Percentiles rank a stretch among this genome's conserved stretches.
Conservation (phyloP, 805 yeast species). For the Ascoidea rubescens region DNA sequence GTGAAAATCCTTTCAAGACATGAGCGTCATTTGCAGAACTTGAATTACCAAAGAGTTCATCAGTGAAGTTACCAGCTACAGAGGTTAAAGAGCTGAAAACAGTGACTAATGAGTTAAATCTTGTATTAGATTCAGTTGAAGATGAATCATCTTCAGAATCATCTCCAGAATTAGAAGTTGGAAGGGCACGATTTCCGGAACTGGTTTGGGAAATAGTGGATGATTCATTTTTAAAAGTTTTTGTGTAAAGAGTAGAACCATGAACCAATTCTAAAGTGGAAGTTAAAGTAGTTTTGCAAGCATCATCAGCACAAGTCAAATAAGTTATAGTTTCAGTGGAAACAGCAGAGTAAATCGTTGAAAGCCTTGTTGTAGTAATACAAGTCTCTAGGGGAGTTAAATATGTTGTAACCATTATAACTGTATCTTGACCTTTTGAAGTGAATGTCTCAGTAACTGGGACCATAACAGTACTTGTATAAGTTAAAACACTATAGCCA, state of each 20-base stretch:
- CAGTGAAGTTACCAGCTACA: not conserved
- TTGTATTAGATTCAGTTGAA: not conserved
- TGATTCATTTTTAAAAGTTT: not conserved
- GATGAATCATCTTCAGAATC: not conserved
- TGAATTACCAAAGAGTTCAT: not conserved
- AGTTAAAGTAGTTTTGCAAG: not conserved
- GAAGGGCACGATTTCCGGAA: not conserved
- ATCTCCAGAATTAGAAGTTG: not conserved
- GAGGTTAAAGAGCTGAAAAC: not conserved
- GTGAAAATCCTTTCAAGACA: not conserved
- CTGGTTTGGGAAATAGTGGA: not conserved
- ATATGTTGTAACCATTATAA: conserved; percentile 6
- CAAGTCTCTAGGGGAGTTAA: not conserved
- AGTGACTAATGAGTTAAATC: not conserved
- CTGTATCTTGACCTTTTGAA: conserved; percentile 2
- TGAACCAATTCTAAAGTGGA: not conserved
- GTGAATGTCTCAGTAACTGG: conserved; percentile 6
- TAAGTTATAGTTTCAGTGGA: not conserved
- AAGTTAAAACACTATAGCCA: conserved; percentile 4
- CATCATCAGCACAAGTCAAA: not conserved
- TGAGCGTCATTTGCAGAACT: not conserved
- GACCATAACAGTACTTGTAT: conserved; percentile 4
- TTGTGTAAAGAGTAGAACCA: not conserved
- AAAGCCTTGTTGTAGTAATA: not conserved
- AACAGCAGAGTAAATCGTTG: not conserved